Percentiles rank a stretch among this genome's conserved stretches.
phyloP scores from a whole-genome alignment of 2,329 filamentous ascomycete genomes.

The Fusarium sororula region DNA sequence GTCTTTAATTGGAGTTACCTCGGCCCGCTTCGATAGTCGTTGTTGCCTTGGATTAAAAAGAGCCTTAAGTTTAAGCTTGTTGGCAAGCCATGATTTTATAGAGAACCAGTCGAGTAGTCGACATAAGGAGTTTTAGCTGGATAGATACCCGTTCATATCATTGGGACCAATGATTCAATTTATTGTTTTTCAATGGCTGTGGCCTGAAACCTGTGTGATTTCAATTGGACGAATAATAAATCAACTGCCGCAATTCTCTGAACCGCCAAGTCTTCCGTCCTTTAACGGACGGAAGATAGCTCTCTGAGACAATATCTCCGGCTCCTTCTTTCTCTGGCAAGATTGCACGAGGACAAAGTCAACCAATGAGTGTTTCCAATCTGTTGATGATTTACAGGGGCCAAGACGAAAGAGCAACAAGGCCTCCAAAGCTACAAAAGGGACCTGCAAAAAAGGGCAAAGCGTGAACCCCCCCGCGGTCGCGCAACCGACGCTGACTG shows the following conservation, averaged over 20 bases:
- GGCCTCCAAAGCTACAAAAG: constrained; percentile 20
- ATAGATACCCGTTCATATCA: constrained; percentile 6
- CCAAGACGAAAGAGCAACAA: constrained; percentile 22
- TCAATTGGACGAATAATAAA: constrained; percentile 13
- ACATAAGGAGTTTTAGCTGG: constrained; percentile 6
- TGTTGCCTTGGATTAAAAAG: not conserved
- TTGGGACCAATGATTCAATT: not conserved
- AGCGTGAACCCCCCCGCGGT: constrained; percentile 2
- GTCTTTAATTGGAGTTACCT: not conserved
- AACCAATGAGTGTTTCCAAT: constrained; percentile 16
- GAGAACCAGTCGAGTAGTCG: not conserved
- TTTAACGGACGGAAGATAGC: constrained; percentile 6
- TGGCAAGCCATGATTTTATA: not conserved
- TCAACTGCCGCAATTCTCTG: not conserved
- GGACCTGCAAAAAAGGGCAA: constrained; percentile 43
- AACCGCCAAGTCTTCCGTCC: not conserved
- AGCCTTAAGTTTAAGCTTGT: not conserved
- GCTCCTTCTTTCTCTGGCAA: constrained; percentile 23
- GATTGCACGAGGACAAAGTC: constrained; percentile 14
- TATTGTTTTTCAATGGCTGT: not conserved
- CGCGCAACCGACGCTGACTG: constrained; percentile 17
- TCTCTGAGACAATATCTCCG: constrained; percentile 9
- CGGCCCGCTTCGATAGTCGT: not conserved
- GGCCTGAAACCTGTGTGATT: constrained; percentile 4
- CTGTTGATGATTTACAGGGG: constrained; percentile 8